A percentile compares a stretch with the other conserved stretches of the same genome.
phyloP scores from a whole-genome alignment of 768 basidiomycete species.

The Nidularia pulvinata region DNA sequence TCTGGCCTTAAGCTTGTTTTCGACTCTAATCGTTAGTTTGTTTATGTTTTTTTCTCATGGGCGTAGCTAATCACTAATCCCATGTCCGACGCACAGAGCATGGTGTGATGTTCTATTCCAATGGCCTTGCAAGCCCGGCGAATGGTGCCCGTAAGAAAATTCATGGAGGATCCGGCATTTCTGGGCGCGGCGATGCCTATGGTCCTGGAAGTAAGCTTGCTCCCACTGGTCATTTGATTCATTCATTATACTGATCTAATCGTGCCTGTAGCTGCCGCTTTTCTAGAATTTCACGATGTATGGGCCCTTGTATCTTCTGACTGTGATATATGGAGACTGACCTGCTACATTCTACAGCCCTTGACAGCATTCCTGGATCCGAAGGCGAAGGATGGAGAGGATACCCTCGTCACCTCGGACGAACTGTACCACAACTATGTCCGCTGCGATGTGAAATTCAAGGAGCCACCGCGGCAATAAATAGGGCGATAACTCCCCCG shows the following conservation, averaged over 20 bases:
- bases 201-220: constrained; percentile 47
- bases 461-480: constrained; percentile 9
- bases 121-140: constrained; percentile 44
- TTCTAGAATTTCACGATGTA: constrained; percentile 72
- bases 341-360: constrained; percentile 28
- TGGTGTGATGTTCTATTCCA: constrained; percentile 77
- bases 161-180: constrained; percentile 69
- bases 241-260: constrained; percentile 2
- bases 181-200: constrained; percentile 58
- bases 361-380: constrained; percentile 68
- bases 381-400: constrained; percentile 50
- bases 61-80: neutral
- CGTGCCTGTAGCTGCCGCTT: constrained; percentile 48
- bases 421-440: constrained; percentile 79
- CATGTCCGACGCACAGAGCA: constrained; percentile 41
- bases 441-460: constrained; percentile 47
- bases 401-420: constrained; percentile 67
- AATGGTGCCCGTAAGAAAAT: constrained; percentile 68
- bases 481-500: neutral
- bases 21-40: constrained; percentile 66
- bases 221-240: neutral
- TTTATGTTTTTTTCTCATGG: neutral
- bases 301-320: neutral
- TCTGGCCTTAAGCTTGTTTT: constrained; percentile 64
- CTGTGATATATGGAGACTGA: too few species aligned